Percentiles rank a stretch among this genome's conserved stretches.
phyloP scores from a whole-genome alignment of 163 green algal species.

The Chlorella variabilis region DNA sequence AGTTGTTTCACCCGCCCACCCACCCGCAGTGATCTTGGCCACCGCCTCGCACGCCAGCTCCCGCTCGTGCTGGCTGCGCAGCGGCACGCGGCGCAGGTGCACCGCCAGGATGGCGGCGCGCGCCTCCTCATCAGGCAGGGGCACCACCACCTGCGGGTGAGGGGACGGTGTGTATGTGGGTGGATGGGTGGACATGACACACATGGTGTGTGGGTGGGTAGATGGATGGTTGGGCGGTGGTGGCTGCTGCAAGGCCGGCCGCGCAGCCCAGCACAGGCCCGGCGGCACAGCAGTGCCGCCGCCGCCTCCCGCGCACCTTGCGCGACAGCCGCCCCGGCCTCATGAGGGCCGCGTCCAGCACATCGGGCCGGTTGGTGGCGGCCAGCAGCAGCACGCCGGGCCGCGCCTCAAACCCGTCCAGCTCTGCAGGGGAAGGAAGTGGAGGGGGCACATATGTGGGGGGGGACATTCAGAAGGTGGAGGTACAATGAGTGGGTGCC shows the following conservation, averaged over 20 bases:
- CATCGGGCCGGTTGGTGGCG: constrained; percentile 91
- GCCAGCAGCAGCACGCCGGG: constrained; percentile 83
- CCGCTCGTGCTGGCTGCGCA: constrained; percentile 54
- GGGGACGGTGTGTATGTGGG: background rate
- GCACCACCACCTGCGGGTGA: constrained; percentile 65
- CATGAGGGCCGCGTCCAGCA: constrained; percentile 88
- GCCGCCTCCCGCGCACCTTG: constrained; percentile 48
- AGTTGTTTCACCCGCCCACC: background rate
- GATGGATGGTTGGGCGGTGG: background rate
- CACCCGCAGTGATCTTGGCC: constrained; percentile 52
- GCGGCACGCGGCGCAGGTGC: constrained; percentile 72
- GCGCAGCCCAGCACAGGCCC: too few species aligned
- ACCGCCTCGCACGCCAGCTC: constrained; percentile 37
- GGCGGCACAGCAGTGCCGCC: too few species aligned
- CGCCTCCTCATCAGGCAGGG: constrained; percentile 79
- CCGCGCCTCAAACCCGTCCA: constrained; percentile 92
- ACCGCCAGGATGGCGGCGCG: constrained; percentile 82
- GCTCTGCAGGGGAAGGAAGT: constrained; percentile 59
- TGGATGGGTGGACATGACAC: background rate
- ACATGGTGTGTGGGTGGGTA: background rate
- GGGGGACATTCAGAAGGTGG: background rate
- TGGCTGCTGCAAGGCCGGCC: too few species aligned
- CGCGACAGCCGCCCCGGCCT: constrained; percentile 84
- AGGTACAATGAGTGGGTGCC: too few species aligned
- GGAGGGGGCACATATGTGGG: too few species aligned